Evolutionary conservation across 805 yeast species (phyloP).

Genomic region (Yamadazyma kitorensis): DNA sequence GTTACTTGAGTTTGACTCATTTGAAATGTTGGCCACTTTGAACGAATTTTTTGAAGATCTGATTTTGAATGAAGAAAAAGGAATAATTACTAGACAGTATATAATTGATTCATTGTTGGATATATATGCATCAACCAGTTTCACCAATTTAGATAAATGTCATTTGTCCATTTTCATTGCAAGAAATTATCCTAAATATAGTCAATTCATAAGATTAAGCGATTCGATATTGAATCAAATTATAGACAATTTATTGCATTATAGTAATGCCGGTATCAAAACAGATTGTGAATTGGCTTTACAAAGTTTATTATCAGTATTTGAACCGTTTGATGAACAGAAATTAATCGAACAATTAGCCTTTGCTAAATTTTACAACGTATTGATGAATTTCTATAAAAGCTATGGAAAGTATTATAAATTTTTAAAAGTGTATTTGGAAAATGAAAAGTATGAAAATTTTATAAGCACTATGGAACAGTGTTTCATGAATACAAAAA

Average conservation of each 20-base stretch:
- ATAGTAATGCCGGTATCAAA: slow-evolving; percentile 27
- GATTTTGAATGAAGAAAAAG: slow-evolving; percentile 58
- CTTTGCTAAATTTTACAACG: slow-evolving; percentile 55
- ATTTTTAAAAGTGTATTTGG: slow-evolving; percentile 11
- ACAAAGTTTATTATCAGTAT: slow-evolving; percentile 64
- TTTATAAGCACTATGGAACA: slow-evolving; percentile 26
- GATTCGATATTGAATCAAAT: slow-evolving; percentile 53
- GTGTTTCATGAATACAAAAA: slow-evolving; percentile 16
- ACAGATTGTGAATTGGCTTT: slow-evolving; percentile 75
- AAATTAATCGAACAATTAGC: slow-evolving; percentile 49
- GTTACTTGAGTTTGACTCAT: slow-evolving; percentile 54
- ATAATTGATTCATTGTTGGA: slow-evolving; percentile 71
- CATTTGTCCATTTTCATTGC: slow-evolving; percentile 69
- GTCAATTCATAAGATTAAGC: slow-evolving; percentile 74
- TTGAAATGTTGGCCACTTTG: slow-evolving; percentile 61
- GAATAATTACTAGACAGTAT: slow-evolving; percentile 65
- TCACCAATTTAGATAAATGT: slow-evolving; percentile 23
- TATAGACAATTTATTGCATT: slow-evolving; percentile 49
- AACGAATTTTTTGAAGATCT: slow-evolving; percentile 85
- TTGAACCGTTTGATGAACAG: slow-evolving; percentile 55
- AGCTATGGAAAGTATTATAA: slow-evolving; percentile 45
- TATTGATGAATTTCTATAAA: slow-evolving; percentile 55
- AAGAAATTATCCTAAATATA: slow-evolving; percentile 77
- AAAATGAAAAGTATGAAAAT: slow-evolving; percentile 12
- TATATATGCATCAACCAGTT: slow-evolving; percentile 40